A percentile compares a stretch with the other conserved stretches of the same genome.
Conservation (phyloP, 2,329 filamentous ascomycete species). For the Ceratocystis smalleyi region DNA sequence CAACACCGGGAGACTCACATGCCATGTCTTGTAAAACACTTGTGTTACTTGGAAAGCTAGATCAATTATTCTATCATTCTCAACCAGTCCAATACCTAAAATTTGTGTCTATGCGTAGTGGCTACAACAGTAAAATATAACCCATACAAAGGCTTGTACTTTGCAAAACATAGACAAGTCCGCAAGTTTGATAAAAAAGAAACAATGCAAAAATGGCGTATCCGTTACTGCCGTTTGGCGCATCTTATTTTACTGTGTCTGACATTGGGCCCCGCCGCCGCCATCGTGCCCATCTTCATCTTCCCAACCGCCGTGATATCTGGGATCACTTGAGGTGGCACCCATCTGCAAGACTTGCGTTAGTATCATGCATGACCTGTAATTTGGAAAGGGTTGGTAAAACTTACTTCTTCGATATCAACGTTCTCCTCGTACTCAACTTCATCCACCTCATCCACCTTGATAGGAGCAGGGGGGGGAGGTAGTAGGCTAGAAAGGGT, state of each 20-base stretch:
- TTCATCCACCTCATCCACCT: conserved; percentile 66
- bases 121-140: conserved; percentile 1
- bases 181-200: conserved; percentile 2
- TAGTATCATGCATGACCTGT: neutral
- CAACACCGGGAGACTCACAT: neutral
- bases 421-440: conserved; percentile 74
- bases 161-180: neutral
- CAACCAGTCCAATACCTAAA: conserved; percentile 6
- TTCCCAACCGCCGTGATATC: conserved; percentile 51
- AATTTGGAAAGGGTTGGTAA: neutral
- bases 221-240: neutral
- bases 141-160: neutral
- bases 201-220: neutral
- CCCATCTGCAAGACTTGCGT: conserved; percentile 40
- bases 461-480: conserved; percentile 41
- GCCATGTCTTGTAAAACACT: neutral
- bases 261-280: conserved; percentile 45
- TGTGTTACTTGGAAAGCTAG: neutral
- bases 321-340: conserved; percentile 51
- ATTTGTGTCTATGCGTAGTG: conserved; percentile 4
- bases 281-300: conserved; percentile 54
- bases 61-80: neutral
- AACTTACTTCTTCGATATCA: conserved; percentile 58
- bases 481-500: conserved; percentile 64
- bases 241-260: conserved; percentile 43